Evolutionary conservation across 768 basidiomycete genomes (phyloP), one percentile per base, ranked within the genome.

Genomic region (Psilocybe sp.): DNA sequence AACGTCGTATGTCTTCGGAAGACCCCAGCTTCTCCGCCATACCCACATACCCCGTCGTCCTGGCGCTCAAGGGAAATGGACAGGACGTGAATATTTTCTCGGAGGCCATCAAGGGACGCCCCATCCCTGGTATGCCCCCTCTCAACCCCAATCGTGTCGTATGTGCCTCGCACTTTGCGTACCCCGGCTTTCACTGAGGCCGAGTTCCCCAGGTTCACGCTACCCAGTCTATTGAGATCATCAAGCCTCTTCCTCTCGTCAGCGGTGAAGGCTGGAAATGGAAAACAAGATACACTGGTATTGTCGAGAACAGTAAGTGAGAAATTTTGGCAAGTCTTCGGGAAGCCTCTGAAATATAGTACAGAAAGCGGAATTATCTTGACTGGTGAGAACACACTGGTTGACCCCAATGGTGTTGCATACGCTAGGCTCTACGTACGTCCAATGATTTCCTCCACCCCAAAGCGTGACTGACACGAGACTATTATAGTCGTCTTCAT

Each of bases 21-120:
- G 66, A 65, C 51, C 61, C 60, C 47, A 71, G 77, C 23, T 95
- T 88, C 67, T 73, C 85, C 12, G 80, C 90, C 2, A 74, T 94
- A 59, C 92, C 92, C 8, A 93, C 92, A 0, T 95, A 86, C 65
- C 91, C 92, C 1, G 89, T 91, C 13, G 87, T 89, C 0, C 76
- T 94, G 5, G 70, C 66, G 23, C 75, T 92, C 61, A 92, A 91
- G 69, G 85, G 87, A 10, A 72, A 76, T 34, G 78, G 73, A 49
- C 73, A 78, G 42, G 90, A 92, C 47, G 75, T 92, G 15, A 82
- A 83, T 51, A 64, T 84, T 52, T 95, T 94, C 66, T 70, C 77
- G 18, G 73, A 80, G 28, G 69, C 71, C 28, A 60, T 82, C 33
- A 70, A 76, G 54, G 61, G 69, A 37, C 58, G 63, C 50, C 52